Conservation (phyloP, 2,329 filamentous ascomycete genomes). For the Harringtonia aguacate region DNA sequence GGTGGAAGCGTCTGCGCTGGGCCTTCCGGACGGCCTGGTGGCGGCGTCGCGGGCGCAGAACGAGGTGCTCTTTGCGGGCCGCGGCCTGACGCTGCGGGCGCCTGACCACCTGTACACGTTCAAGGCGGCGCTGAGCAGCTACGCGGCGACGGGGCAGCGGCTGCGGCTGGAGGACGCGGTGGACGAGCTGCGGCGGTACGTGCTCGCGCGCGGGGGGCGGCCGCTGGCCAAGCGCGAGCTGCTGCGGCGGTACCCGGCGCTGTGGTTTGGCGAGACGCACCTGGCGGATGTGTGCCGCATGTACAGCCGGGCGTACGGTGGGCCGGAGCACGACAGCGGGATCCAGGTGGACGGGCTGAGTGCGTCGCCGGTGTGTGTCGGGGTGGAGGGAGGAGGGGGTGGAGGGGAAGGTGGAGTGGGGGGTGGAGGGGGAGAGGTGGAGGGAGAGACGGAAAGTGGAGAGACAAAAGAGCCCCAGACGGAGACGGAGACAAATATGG, state of each 20-base stretch:
- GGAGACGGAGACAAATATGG: neutral
- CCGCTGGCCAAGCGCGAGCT: conserved; percentile 41
- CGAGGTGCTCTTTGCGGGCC: conserved; percentile 48
- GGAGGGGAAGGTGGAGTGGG: conserved; percentile 2
- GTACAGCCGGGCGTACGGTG: conserved; percentile 47
- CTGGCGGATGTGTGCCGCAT: conserved; percentile 43
- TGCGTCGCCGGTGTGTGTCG: conserved; percentile 11
- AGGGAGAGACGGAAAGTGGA: neutral
- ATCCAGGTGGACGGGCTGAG: conserved; percentile 29
- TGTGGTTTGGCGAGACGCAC: conserved; percentile 36
- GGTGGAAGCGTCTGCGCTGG: conserved; percentile 29
- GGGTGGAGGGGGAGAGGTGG: neutral
- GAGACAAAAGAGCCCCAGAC: neutral
- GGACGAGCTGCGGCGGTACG: conserved; percentile 49
- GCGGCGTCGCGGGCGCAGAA: conserved; percentile 48
- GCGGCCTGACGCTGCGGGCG: conserved; percentile 47
- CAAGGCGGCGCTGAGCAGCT: conserved; percentile 48
- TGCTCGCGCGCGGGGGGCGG: conserved; percentile 38
- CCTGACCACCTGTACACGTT: conserved; percentile 55
- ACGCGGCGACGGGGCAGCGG: conserved; percentile 34
- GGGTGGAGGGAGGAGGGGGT: conserved; percentile 2
- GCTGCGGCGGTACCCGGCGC: conserved; percentile 40
- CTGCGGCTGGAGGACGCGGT: conserved; percentile 48
- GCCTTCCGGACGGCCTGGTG: conserved; percentile 40
- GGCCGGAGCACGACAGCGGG: conserved; percentile 30